Conservation (phyloP, 1,284 basidiomycete genomes). For the Ustilago trichophora region DNA sequence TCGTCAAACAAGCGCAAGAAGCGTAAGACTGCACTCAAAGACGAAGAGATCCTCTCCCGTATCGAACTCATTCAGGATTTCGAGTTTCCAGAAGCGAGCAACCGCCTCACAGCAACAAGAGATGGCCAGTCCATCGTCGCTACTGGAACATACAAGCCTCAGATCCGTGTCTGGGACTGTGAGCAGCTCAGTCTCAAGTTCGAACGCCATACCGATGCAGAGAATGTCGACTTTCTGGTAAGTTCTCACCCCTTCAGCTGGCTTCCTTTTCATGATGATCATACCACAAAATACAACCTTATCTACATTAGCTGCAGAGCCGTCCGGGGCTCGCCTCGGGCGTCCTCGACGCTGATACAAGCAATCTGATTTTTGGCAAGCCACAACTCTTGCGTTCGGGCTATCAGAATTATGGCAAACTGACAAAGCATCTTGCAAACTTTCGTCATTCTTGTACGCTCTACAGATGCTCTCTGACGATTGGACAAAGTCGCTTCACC, state of each 20-base stretch:
- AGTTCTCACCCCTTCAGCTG: constrained; percentile 68
- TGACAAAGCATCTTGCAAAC: too few species aligned
- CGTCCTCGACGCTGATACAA: constrained; percentile 41
- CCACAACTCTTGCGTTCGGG: background rate
- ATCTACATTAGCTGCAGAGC: constrained; percentile 59
- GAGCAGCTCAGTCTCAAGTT: constrained; percentile 93
- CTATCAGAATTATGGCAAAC: too few species aligned
- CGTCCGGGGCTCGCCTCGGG: constrained; percentile 8
- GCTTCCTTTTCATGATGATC: constrained; percentile 22
- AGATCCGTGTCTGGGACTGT: constrained; percentile 94
- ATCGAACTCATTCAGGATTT: constrained; percentile 77
- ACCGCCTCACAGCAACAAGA: constrained; percentile 85
- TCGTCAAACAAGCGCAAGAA: constrained; percentile 64
- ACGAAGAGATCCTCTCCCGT: constrained; percentile 56
- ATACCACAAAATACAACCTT: constrained; percentile 45
- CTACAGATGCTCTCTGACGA: constrained; percentile 90
- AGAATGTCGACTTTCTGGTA: constrained; percentile 98
- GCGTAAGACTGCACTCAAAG: constrained; percentile 49
- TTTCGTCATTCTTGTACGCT: too few species aligned
- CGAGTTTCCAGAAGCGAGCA: constrained; percentile 95
- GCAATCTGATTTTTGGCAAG: constrained; percentile 33
- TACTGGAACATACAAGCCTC: constrained; percentile 97
- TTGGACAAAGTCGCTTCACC: constrained; percentile 98
- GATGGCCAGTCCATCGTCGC: constrained; percentile 93
- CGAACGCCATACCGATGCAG: constrained; percentile 92